Evolutionary conservation across 176 grass and related monocot genomes (phyloP).

Genomic region (Canna indica): DNA sequence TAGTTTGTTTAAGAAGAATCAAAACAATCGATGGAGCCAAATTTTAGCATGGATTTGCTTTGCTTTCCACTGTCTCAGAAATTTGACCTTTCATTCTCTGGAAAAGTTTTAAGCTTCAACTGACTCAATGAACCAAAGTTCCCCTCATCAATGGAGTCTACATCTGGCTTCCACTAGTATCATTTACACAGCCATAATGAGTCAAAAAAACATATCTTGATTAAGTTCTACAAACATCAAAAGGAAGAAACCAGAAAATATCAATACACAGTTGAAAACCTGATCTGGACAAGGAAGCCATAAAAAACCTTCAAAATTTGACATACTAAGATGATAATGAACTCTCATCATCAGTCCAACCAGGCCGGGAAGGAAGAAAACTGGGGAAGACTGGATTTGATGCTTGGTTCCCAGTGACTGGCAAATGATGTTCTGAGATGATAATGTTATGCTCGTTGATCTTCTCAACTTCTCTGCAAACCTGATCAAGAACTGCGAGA

Average conservation of each 20-base stretch:
- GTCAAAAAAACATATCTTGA: neutral
- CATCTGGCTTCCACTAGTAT: too few relatives aligned
- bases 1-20: too few relatives aligned
- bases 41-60: too few relatives aligned
- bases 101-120: too few relatives aligned
- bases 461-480: conserved; percentile 16
- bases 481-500: neutral
- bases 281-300: neutral
- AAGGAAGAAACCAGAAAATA: neutral
- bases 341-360: neutral
- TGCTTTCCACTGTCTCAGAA: too few relatives aligned
- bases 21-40: too few relatives aligned
- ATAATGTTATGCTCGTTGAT: neutral
- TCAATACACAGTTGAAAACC: neutral
- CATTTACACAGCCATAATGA: neutral
- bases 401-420: neutral
- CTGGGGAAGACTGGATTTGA: neutral
- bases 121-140: too few relatives aligned
- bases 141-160: too few relatives aligned
- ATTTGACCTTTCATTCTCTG: too few relatives aligned
- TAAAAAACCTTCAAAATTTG: neutral
- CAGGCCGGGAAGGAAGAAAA: neutral
- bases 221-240: neutral
- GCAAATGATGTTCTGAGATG: neutral
- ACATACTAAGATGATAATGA: neutral